Evolutionary conservation across 129 eudicot genomes (phyloP), one percentile per base, ranked within the genome.

Genomic region (Chrysanthemum lavandulifolium): DNA sequence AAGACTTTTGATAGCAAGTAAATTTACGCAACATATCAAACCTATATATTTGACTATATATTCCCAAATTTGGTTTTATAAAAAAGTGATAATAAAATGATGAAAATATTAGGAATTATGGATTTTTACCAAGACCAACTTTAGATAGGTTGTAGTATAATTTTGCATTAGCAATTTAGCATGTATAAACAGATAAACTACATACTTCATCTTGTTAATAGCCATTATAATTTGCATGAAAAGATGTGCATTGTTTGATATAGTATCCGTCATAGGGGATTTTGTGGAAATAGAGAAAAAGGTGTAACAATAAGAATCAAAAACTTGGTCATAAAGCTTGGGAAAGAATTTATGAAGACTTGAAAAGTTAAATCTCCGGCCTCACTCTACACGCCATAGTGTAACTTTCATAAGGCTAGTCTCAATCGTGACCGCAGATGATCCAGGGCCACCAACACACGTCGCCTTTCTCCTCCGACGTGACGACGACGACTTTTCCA

Each of bases 301-400:
- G 72, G 50, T 25, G 72, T 40, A 62, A 78, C 72, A 78, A 71
- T 65, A 63, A 53, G 72, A 43, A 78, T 78, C 76, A 40, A 52
- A 77, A 78, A 71, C 76, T 78, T 78, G 57, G 81, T 70, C 81
- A 71, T 78, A 78, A 77, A 70, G 72, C 36, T 36, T 62, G 76
- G 76, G 54, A 76, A 68, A 68, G 15, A 68, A 68, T 49, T 68
- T 68, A 51, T 76, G 54, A 63, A 67, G n/a, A 47, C 51, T 45
- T 75, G 33, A 45, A 75, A 75, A 75, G 73, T 45, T 55, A 40
- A 65, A 65, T 75, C 79, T 36, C 53, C 16, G 54, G 55, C 40
- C 57, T 54, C 54, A 54, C 72, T 40, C 51, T 66, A 67, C 59
- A 67, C 68, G 73, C 73, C 50, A 75, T 66, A 56, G 23, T 31